Base-by-base conservation (phyloP, 768 basidiomycete genomes). In the Paxillus ammoniavirescens region DNA sequence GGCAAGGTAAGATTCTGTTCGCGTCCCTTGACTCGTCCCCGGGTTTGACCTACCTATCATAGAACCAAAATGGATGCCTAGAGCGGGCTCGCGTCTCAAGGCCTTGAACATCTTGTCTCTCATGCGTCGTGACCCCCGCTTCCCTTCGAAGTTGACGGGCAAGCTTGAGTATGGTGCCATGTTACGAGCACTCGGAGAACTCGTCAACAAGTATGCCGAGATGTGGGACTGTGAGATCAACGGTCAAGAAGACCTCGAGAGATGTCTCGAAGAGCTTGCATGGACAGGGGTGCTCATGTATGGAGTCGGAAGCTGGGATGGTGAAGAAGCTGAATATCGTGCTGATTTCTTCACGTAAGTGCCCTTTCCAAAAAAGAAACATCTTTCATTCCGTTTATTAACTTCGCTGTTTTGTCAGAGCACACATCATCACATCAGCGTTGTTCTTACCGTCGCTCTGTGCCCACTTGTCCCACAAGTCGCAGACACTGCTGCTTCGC, bases 341-440 rank as follows among this genome's bases (percentile, higher is more conserved):
- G 80, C 80, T 1, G 82, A 87, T 59, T 86, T 86, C 68, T 79
- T 81, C 73, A 55, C 69, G 82, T 86, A 53, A 63, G 82, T 72
- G 2, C 9, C 13, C 14, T 45, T n/a, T n/a, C n/a, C 31, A 31
- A 31, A 17, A n/a, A 5, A 41, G 49, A 33, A 28, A 15, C 18
- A 28, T 28, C 10, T 28, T 40, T 14, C 26, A 26, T 4, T 26
- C 26, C 0, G 8, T 38, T n/a, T 8, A 10, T 15, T 12, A 38
- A 28, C 28, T 38, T n/a, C 5, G 14, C 35, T 9, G 23, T 45
- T 5, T n/a, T 78, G 80, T 72, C n/a, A 86, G 83, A 10, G 79
- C 82, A 75, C 86, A 87, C 60, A 71, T 85, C 3, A 77, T 87
- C 35, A 89, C 85, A 0, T 83, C 83, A 2, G 72, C 78, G 7